Evolutionary conservation across 2,329 filamentous ascomycete genomes (phyloP).

Genomic region (Arthroderma sp.): DNA sequence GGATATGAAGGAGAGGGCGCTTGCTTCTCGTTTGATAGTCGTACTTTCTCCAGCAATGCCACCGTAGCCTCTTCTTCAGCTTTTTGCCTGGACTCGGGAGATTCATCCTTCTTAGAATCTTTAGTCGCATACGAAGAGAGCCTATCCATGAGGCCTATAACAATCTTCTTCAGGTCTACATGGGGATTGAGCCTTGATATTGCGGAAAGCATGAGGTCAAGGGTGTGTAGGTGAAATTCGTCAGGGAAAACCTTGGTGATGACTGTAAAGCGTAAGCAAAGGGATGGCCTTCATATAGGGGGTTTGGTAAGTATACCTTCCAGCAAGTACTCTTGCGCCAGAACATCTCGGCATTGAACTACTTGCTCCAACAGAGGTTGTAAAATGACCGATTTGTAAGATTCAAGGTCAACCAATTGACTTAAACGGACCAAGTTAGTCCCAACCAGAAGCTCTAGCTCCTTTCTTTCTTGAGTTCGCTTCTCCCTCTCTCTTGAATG

Average conservation of each 20-base stretch:
- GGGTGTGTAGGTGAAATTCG: slow-evolving; percentile 92
- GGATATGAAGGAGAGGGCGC: slow-evolving; percentile 19
- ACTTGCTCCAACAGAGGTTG: slow-evolving; percentile 88
- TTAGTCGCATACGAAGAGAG: slow-evolving; percentile 88
- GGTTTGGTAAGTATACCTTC: slow-evolving; percentile 43
- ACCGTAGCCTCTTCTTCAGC: slow-evolving; percentile 73
- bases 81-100: slow-evolving; percentile 60
- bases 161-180: slow-evolving; percentile 95
- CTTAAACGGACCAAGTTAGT: slow-evolving; percentile 93
- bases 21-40: slow-evolving; percentile 35
- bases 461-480: slow-evolving; percentile 84
- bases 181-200: slow-evolving; percentile 88
- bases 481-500: slow-evolving; percentile 90
- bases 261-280: slow-evolving; percentile 39
- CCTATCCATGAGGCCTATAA: slow-evolving; percentile 95
- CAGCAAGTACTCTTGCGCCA: slow-evolving; percentile 92
- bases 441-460: slow-evolving; percentile 86
- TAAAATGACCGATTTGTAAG: slow-evolving; percentile 83
- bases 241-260: slow-evolving; percentile 98
- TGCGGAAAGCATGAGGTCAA: slow-evolving; percentile 87
- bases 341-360: slow-evolving; percentile 89
- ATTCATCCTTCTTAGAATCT: slow-evolving; percentile 58
- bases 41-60: slow-evolving; percentile 64
- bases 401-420: slow-evolving; percentile 86
- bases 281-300: neutral